Conservation (phyloP, 305 asterid species). For the Fraxinus latifolia region DNA sequence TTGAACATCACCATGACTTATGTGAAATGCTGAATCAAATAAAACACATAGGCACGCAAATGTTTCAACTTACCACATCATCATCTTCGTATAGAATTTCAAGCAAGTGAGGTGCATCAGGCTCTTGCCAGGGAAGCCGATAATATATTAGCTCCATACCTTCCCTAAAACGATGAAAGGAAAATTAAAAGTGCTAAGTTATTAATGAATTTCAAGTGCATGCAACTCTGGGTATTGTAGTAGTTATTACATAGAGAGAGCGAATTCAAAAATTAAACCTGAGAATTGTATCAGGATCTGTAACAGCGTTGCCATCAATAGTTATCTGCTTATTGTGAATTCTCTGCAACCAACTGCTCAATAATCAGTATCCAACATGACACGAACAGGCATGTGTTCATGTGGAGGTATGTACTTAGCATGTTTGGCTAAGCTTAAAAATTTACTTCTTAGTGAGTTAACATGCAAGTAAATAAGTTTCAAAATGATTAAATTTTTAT, state of each 20-base stretch:
- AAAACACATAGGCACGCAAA: constrained; percentile 8
- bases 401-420: background rate
- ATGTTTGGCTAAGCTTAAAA: background rate
- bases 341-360: constrained; percentile 96
- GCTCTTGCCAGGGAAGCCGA: constrained; percentile 94
- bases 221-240: background rate
- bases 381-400: background rate
- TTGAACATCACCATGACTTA: background rate
- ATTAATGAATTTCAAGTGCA: constrained; percentile 10
- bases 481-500: background rate
- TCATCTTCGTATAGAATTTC: constrained; percentile 66
- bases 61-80: constrained; percentile 52
- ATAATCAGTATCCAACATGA: constrained; percentile 25
- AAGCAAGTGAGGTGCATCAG: constrained; percentile 73
- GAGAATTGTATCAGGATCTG: constrained; percentile 53
- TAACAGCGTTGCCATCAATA: constrained; percentile 55
- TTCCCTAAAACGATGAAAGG: background rate
- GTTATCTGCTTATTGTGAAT: constrained; percentile 69
- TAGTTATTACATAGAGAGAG: constrained; percentile 1
- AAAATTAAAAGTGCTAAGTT: background rate
- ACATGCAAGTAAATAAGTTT: background rate
- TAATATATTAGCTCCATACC: constrained; percentile 34
- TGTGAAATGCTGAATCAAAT: background rate
- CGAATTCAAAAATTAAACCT: constrained; percentile 41
- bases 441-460: background rate